These are phyloP conservation scores for Cladophialophora bantiana DNA, from an alignment of 2,329 filamentous ascomycete genomes.

Conservation along the genomic window DNA sequence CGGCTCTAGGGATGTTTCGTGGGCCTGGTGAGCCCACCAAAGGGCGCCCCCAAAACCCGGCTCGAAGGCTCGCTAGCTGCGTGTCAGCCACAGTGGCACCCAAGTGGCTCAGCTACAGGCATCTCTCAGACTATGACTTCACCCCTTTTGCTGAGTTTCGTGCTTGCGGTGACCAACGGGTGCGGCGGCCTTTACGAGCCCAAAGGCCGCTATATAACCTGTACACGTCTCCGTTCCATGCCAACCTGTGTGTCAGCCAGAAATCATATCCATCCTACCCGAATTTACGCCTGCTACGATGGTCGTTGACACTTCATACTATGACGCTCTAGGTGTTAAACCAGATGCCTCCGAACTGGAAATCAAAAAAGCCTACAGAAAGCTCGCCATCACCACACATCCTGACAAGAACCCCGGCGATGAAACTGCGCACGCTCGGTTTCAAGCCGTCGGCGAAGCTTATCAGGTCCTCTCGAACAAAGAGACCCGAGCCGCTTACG, in stretches of 20 bases:
- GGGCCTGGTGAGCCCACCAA: too few relatives aligned
- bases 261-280: background rate
- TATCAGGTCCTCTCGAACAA: constrained; percentile 83
- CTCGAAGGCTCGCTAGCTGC: background rate
- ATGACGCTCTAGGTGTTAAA: constrained; percentile 83
- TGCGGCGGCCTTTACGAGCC: constrained; percentile 15
- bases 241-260: background rate
- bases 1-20: background rate
- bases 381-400: constrained; percentile 74
- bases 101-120: background rate
- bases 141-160: constrained; percentile 9
- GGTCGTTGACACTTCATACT: constrained; percentile 89
- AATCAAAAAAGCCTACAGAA: constrained; percentile 97
- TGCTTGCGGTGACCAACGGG: constrained; percentile 7
- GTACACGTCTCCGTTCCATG: background rate
- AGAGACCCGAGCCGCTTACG: constrained; percentile 88
- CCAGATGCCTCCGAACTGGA: constrained; percentile 87
- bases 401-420: constrained; percentile 97
- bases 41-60: too few relatives aligned
- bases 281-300: constrained; percentile 54
- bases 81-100: constrained; percentile 1
- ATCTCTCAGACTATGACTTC: constrained; percentile 28
- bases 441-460: constrained; percentile 80
- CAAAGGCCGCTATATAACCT: constrained; percentile 25
- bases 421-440: constrained; percentile 89